Conservation (phyloP, 345 rosid genomes). For the Citrus reticulata region DNA sequence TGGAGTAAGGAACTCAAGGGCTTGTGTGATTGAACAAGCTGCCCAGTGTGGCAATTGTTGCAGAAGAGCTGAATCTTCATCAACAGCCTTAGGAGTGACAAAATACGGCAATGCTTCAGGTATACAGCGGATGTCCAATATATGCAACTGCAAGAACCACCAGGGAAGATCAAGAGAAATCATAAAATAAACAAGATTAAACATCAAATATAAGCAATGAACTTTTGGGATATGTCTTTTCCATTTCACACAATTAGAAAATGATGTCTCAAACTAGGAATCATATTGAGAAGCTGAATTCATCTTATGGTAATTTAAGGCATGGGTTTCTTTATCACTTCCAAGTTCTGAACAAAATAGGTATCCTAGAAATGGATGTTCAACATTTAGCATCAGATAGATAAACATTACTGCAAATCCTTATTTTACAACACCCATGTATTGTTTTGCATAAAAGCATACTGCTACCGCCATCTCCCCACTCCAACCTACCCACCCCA, state of each 20-base stretch:
- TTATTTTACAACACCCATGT: neutral
- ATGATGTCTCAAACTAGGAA: neutral
- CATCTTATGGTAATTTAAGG: neutral
- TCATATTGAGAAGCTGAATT: neutral
- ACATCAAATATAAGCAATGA: neutral
- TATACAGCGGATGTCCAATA: slow-evolving; percentile 70
- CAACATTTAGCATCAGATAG: neutral
- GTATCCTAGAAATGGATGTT: neutral
- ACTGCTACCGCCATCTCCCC: neutral
- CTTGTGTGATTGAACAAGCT: slow-evolving; percentile 94
- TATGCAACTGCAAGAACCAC: slow-evolving; percentile 58
- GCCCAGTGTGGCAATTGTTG: slow-evolving; percentile 99
- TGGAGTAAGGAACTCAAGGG: slow-evolving; percentile 94
- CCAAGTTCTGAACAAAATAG: neutral
- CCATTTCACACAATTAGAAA: neutral
- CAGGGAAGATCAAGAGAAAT: slow-evolving; percentile 10
- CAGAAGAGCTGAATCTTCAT: slow-evolving; percentile 86
- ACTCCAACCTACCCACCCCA: neutral
- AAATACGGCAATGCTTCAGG: slow-evolving; percentile 97
- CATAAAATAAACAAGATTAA: neutral
- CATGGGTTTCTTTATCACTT: neutral
- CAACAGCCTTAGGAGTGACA: slow-evolving; percentile 94
- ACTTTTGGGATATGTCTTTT: neutral
- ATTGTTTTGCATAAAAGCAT: neutral
- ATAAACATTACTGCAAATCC: neutral